Conservation (phyloP, 1,284 basidiomycete genomes). For the Austroboletus rostrupii region DNA sequence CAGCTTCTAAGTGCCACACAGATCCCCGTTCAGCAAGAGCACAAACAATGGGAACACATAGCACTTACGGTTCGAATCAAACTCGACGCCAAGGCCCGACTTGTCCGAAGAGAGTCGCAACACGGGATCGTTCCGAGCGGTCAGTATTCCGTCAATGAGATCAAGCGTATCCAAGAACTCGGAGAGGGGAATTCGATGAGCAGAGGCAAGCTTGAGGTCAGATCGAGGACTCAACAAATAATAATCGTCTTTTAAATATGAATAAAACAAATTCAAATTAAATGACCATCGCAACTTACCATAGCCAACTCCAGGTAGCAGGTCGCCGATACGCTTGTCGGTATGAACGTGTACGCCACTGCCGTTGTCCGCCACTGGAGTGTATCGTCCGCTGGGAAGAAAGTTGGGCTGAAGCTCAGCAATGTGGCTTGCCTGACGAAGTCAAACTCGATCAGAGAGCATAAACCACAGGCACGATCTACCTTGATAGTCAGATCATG, state of each 20-base stretch:
- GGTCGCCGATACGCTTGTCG: conserved; percentile 51
- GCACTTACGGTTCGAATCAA: conserved; percentile 64
- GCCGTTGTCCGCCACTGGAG: conserved; percentile 37
- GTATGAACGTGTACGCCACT: conserved; percentile 43
- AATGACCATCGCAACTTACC: conserved; percentile 36
- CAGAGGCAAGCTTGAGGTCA: conserved; percentile 38
- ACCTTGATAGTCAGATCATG: conserved; percentile 61
- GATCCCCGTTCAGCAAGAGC: not conserved
- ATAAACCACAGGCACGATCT: not conserved
- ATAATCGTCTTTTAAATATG: conserved; percentile 51
- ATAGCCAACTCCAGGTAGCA: conserved; percentile 55
- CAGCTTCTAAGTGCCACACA: conserved; percentile 47
- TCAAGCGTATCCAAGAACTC: conserved; percentile 36
- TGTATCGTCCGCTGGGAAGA: conserved; percentile 52
- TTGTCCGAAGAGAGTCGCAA: conserved; percentile 53
- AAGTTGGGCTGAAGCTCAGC: conserved; percentile 47
- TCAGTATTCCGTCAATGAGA: conserved; percentile 47
- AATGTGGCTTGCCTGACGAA: conserved; percentile 48
- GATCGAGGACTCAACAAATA: conserved; percentile 47
- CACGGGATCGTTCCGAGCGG: conserved; percentile 37
- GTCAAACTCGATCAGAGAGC: not conserved
- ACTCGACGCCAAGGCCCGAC: conserved; percentile 57
- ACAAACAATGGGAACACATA: not conserved
- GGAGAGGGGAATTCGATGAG: conserved; percentile 32
- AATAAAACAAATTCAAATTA: not conserved